Evolutionary conservation across 2,329 filamentous ascomycete genomes (phyloP), one percentile per base, ranked within the genome.

Genomic region (Claviceps lovelessii): DNA sequence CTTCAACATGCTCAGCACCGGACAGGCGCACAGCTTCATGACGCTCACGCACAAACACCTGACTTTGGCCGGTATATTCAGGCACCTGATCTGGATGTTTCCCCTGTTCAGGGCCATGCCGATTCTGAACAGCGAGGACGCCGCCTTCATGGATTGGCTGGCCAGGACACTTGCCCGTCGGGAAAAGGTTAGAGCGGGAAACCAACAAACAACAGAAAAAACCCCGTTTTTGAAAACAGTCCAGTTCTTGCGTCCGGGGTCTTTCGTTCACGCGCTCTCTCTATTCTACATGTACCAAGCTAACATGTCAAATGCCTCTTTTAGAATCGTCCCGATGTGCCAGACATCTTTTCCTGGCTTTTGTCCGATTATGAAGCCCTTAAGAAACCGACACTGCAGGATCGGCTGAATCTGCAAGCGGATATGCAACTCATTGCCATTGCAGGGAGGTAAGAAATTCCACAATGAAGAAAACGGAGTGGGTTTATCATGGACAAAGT

Each of bases 1-100:
- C 5, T 72, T 70, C 49, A 59, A 65, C 10, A 68, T 69, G 68
- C 60, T 72, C 15, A 57, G 54, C 31, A 56, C 59, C 1, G 64
- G 63, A 4, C 54, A 62, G 10, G 61, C 62, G 42, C 61, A 64
- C 48, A 61, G 61, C 52, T 66, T 59, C 31, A 64, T 66, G 60
- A 60, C 56, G 8, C 58, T 60, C 1, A 48, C 62, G 3, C 63
- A 64, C 31, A 54, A 55, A 5, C 60, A 59, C 6, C 64, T 64
- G 64, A 51, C 55, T 0, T 7, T 57, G 4, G 58, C 63, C 15
- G 62, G 61, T 0, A 54, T 58, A 0, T 62, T 68, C 15, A 61
- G 61, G 23, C 62, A 61, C 29, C 51, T 63, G 33, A 52, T 61
- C 58, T 63, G 47, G 55, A 35, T 48, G 29, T 46, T 45, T 54